Evolutionary conservation across 345 rosid genomes (phyloP).

Genomic region (Lepidium sativum): DNA sequence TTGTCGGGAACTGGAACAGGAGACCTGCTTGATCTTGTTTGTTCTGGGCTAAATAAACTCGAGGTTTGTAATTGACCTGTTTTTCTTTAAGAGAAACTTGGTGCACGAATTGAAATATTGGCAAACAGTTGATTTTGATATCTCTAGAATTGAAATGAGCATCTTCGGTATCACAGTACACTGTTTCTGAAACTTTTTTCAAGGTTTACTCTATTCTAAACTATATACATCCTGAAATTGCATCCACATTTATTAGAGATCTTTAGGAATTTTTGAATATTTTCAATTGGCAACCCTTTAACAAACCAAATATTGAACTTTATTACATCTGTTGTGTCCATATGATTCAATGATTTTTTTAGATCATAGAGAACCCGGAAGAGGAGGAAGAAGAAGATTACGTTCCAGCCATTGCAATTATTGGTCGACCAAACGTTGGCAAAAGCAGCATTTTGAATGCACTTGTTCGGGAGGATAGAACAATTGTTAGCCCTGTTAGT

Average conservation of each 20-base stretch:
- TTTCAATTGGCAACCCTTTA: not conserved
- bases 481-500: constrained; percentile 95
- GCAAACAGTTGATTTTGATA: not conserved
- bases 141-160: not conserved
- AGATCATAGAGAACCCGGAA: constrained; percentile 41
- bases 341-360: not conserved
- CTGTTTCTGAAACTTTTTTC: not conserved
- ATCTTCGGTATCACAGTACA: not conserved
- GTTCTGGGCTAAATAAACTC: constrained; percentile 54
- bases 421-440: constrained; percentile 96
- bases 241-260: not conserved
- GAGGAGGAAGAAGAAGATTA: constrained; percentile 64
- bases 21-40: constrained; percentile 84
- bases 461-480: constrained; percentile 90
- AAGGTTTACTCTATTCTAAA: not conserved
- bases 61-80: constrained; percentile 46
- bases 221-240: not conserved
- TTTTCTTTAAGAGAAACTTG: not conserved
- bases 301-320: too few relatives aligned
- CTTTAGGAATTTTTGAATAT: not conserved
- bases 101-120: not conserved
- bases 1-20: constrained; percentile 95
- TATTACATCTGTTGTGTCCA: too few relatives aligned
- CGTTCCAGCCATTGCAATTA: constrained; percentile 87
- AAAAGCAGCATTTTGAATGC: constrained; percentile 98